Conservation (phyloP, 225 moss, liverwort and hornwort genomes). For the Sphagnum contortum region DNA sequence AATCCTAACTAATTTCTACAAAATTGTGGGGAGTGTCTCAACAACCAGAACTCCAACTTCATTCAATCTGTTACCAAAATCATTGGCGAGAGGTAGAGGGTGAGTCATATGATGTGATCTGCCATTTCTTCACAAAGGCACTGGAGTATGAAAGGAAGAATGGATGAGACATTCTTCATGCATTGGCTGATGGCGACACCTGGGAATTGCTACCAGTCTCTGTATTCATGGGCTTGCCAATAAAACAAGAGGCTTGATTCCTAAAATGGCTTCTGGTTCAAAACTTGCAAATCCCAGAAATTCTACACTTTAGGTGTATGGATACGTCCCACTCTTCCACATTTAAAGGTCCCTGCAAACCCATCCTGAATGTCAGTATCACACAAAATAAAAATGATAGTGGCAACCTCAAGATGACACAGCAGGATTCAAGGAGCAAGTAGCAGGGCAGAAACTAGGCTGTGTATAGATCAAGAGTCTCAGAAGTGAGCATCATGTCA, state of each 20-base stretch:
- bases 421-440: too few species aligned
- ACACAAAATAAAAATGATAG: too few species aligned
- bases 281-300: too few species aligned
- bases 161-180: slow-evolving; percentile 41
- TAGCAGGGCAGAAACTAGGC: slow-evolving; percentile 7
- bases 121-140: slow-evolving; percentile 8
- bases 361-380: too few species aligned
- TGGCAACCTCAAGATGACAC: too few species aligned
- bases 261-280: too few species aligned
- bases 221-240: slow-evolving; percentile 6
- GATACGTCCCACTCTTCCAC: slow-evolving; percentile 54
- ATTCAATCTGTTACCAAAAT: slow-evolving; percentile 5
- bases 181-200: slow-evolving; percentile 35
- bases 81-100: slow-evolving; percentile 10
- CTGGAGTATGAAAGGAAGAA: slow-evolving; percentile 31
- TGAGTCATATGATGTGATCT: slow-evolving; percentile 11
- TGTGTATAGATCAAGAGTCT: slow-evolving; percentile 54
- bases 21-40: slow-evolving; percentile 13
- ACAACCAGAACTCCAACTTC: slow-evolving; percentile 1
- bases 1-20: slow-evolving; percentile 12
- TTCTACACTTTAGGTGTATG: background rate
- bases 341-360: slow-evolving; percentile 40
- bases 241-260: too few species aligned
- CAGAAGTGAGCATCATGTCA: slow-evolving; percentile 60
- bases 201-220: slow-evolving; percentile 44